Evolutionary conservation across 1,284 basidiomycete genomes (phyloP), one percentile per base, ranked within the genome.

Genomic region (Cryptococcus wingfieldii): DNA sequence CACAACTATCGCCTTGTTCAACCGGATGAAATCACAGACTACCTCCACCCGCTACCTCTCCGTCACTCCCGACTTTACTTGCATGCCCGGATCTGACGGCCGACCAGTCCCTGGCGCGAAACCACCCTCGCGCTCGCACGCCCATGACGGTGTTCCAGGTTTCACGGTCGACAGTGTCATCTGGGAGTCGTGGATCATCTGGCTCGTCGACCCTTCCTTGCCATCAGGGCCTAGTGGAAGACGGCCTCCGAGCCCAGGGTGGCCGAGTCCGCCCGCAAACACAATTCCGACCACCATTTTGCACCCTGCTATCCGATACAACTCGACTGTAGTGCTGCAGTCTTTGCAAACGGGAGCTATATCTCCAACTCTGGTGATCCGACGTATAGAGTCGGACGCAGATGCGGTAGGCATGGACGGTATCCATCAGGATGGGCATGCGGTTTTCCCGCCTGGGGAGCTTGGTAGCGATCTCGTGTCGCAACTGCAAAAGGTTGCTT

Each of bases 21-120:
- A 97, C 75, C 87, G 95, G 18, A 79, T 95, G 62, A 86, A 92
- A 53, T 92, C 92, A 1, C 94, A 92, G 78, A 92, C 88, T 2
- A 89, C 89, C n/a, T 91, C 89, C 4, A 97, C 95, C 10, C 91
- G 94, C 67, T 97, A 95, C 66, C 86, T 98, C 53, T 93, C 91
- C 62, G 92, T 97, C 4, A 90, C 90, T 19, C 89, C 90, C 23
- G 90, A 93, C 23, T 86, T 88, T 9, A 87, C 90, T 3, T 88
- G 88, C 0, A 89, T 92, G 80, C 89, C 89, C 66, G 89, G 90
- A 18, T 92, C 91, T 34, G 92, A 95, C 78, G 90, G 90, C 37
- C 84, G 84, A 31, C 85, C 86, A 45, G 80, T 93, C 59, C 83
- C 89, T 81, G 89, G 89, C 12, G 81, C 89, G 23, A 14, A 50